Evolutionary conservation across 805 yeast genomes (phyloP).

Genomic region (Zygosaccharomyces siamensis): DNA sequence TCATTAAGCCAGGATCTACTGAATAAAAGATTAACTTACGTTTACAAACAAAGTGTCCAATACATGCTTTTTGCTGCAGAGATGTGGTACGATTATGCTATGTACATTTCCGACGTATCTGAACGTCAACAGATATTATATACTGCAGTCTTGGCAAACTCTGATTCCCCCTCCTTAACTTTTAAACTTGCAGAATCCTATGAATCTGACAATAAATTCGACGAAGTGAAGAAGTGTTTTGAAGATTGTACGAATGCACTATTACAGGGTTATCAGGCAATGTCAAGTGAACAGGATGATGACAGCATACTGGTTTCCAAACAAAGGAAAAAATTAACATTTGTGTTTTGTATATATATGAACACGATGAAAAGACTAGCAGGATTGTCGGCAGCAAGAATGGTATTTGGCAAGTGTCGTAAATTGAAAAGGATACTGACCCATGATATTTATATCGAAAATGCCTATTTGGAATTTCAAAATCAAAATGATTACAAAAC

Average conservation of each 20-base stretch:
- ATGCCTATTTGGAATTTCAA: conserved; percentile 73
- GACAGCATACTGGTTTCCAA: conserved; percentile 9
- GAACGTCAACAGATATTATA: conserved; percentile 37
- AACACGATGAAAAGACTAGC: conserved; percentile 60
- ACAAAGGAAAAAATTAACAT: conserved; percentile 42
- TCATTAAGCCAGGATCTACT: conserved; percentile 48
- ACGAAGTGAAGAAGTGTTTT: conserved; percentile 48
- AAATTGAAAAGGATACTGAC: conserved; percentile 52
- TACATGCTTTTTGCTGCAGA: conserved; percentile 31
- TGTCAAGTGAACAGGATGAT: conserved; percentile 12
- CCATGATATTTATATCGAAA: conserved; percentile 72
- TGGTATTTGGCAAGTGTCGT: conserved; percentile 64
- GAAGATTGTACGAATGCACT: conserved; percentile 47
- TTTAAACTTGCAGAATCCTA: conserved; percentile 63
- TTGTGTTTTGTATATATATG: conserved; percentile 66
- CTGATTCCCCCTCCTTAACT: conserved; percentile 61
- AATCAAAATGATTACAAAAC: conserved; percentile 60
- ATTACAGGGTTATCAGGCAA: conserved; percentile 35
- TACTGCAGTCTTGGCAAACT: conserved; percentile 59
- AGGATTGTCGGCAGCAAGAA: conserved; percentile 70
- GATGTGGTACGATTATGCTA: conserved; percentile 38
- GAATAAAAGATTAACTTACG: conserved; percentile 58
- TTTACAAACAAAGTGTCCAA: conserved; percentile 61
- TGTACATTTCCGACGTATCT: conserved; percentile 26
- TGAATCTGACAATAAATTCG: conserved; percentile 53